Conservation (phyloP, 2,329 filamentous ascomycete genomes). For the Aspergillus melleus region DNA sequence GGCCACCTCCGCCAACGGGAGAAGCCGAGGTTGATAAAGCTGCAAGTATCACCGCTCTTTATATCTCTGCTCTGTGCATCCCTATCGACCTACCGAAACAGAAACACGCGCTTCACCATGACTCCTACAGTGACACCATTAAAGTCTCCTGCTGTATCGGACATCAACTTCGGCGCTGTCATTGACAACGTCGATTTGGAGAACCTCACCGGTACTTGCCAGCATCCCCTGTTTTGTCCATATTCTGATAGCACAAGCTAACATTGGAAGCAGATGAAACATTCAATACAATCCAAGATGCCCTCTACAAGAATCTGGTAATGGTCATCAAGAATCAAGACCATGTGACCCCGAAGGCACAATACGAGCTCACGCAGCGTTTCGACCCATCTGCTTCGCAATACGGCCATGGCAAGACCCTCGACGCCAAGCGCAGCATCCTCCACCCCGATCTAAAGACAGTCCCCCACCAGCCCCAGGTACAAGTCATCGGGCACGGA, state of each 20-base stretch:
- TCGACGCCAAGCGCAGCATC: constrained; percentile 65
- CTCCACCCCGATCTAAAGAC: constrained; percentile 80
- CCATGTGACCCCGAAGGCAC: constrained; percentile 65
- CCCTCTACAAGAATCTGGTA: constrained; percentile 68
- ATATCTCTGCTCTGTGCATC: too few species aligned
- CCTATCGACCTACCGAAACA: too few species aligned
- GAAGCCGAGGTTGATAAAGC: too few species aligned
- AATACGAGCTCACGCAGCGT: constrained; percentile 70
- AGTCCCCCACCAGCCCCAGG: constrained; percentile 75
- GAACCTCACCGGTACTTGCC: constrained; percentile 58
- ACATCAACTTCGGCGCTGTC: constrained; percentile 61
- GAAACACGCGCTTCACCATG: not conserved
- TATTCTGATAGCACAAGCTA: not conserved
- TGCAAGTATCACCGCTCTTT: too few species aligned
- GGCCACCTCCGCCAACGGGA: too few species aligned
- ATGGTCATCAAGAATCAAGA: constrained; percentile 70
- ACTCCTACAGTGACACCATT: constrained; percentile 21
- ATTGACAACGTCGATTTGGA: constrained; percentile 62
- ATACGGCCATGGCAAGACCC: constrained; percentile 75
- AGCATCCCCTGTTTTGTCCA: too few species aligned
- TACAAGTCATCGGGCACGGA: constrained; percentile 79
- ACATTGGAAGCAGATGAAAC: constrained; percentile 54
- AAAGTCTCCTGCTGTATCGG: constrained; percentile 28
- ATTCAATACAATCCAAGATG: constrained; percentile 63
- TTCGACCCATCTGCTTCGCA: constrained; percentile 67